phyloP scores from a whole-genome alignment of 192 early-diverging fungal species.

The Coemansia sp. region DNA sequence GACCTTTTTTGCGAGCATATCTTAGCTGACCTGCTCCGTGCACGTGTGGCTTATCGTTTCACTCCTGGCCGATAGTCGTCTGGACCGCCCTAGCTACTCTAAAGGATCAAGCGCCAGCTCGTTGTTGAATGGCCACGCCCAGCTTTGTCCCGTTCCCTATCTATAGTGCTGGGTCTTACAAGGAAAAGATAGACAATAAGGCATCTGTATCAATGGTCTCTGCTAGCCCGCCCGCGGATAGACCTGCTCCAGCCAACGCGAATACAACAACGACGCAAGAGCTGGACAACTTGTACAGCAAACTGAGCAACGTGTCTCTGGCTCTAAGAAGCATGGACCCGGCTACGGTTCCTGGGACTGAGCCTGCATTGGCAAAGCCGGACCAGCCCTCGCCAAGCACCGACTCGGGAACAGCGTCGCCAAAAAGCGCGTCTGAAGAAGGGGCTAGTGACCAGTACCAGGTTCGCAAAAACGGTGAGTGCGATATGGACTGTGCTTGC shows the following conservation, averaged over 20 bases:
- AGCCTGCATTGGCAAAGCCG: not conserved
- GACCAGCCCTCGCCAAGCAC: not conserved
- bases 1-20: not conserved
- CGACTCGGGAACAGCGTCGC: slow-evolving; percentile 32
- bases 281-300: slow-evolving; percentile 42
- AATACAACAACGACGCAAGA: slow-evolving; percentile 24
- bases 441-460: slow-evolving; percentile 4
- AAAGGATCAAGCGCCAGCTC: not conserved
- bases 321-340: slow-evolving; percentile 39
- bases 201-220: not conserved
- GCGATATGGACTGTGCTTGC: slow-evolving; percentile 40
- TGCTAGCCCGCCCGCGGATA: not conserved
- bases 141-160: slow-evolving; percentile 32
- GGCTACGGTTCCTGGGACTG: slow-evolving; percentile 11
- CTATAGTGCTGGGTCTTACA: slow-evolving; percentile 16
- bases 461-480: slow-evolving; percentile 10
- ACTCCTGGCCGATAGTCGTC: not conserved
- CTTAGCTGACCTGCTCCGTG: not conserved
- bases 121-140: slow-evolving; percentile 37
- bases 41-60: not conserved
- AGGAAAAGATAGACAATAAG: slow-evolving; percentile 23
- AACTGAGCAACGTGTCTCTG: slow-evolving; percentile 38
- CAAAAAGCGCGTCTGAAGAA: slow-evolving; percentile 8
- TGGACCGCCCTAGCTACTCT: not conserved
- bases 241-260: not conserved